phyloP scores from a whole-genome alignment of 73 alveolate species.

The Paramecium bursaria region DNA sequence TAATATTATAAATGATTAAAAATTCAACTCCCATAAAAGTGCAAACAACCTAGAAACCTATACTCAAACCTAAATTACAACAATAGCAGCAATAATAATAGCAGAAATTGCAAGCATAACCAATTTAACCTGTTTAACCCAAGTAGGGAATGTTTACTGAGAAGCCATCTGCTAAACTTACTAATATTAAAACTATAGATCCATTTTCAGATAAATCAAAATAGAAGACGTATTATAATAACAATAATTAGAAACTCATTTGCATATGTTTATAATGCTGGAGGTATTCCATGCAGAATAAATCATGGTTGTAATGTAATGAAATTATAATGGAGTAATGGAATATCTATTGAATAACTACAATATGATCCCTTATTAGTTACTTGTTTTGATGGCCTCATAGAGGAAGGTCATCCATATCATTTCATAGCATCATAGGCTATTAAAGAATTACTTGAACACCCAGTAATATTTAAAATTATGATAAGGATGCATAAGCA shows the following conservation, averaged over 20 bases:
- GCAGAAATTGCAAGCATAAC: not conserved
- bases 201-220: conserved; percentile 59
- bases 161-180: conserved; percentile 50
- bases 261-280: conserved; percentile 94
- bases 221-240: conserved; percentile 42
- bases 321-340: conserved; percentile 90
- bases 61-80: not conserved
- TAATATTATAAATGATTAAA: no score
- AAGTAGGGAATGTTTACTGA: conserved; percentile 49
- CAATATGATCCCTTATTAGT: conserved; percentile 93
- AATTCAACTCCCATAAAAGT: no score
- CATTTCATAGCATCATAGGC: conserved; percentile 85
- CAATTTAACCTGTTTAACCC: no score
- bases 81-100: conserved; percentile 9
- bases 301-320: conserved; percentile 86
- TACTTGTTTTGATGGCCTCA: conserved; percentile 93
- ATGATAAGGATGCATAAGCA: conserved; percentile 70
- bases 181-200: conserved; percentile 60
- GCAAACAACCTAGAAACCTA: no score
- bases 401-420: conserved; percentile 97
- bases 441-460: conserved; percentile 81
- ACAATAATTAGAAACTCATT: conserved; percentile 63
- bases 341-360: conserved; percentile 67
- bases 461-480: conserved; percentile 66
- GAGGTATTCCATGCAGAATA: conserved; percentile 96